phyloP scores from a whole-genome alignment of 352 stramenopile genomes.

The Globisporangium takayamanum region DNA sequence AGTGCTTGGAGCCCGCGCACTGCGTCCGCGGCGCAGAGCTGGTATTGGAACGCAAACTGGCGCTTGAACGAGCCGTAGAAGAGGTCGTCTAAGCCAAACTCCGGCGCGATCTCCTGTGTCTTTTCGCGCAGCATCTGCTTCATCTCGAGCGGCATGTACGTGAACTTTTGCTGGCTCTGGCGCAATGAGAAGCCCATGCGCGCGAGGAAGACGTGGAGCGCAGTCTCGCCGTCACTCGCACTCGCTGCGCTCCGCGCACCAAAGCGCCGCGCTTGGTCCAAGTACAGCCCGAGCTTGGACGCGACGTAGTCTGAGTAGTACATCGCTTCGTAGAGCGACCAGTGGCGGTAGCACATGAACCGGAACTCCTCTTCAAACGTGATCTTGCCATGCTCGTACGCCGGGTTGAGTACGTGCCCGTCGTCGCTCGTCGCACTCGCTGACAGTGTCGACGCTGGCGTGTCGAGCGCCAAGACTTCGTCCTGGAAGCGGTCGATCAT shows the following conservation, averaged over 20 bases:
- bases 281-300: conserved; percentile 78
- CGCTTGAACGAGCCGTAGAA: conserved; percentile 95
- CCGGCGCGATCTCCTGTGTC: conserved; percentile 87
- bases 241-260: conserved; percentile 48
- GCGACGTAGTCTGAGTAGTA: conserved; percentile 95
- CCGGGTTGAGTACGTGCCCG: conserved; percentile 29
- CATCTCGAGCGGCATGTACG: conserved; percentile 93
- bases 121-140: conserved; percentile 91
- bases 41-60: conserved; percentile 92
- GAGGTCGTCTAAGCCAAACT: conserved; percentile 95
- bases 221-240: conserved; percentile 47
- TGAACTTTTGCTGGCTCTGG: conserved; percentile 93
- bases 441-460: conserved; percentile 24
- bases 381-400: conserved; percentile 79
- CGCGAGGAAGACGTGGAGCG: conserved; percentile 91
- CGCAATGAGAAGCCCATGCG: conserved; percentile 97
- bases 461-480: conserved; percentile 80
- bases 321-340: conserved; percentile 93
- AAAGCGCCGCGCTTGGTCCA: conserved; percentile 55
- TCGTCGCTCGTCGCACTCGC: conserved; percentile 20
- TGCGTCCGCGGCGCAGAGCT: conserved; percentile 93
- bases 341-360: conserved; percentile 97
- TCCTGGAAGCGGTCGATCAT: conserved; percentile 88
- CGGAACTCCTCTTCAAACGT: conserved; percentile 90
- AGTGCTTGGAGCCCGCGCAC: conserved; percentile 93